Percentiles rank a stretch among this genome's conserved stretches.
Evolutionary conservation across 2,329 filamentous ascomycete species (phyloP).

Genomic region (Fusarium euwallaceae): DNA sequence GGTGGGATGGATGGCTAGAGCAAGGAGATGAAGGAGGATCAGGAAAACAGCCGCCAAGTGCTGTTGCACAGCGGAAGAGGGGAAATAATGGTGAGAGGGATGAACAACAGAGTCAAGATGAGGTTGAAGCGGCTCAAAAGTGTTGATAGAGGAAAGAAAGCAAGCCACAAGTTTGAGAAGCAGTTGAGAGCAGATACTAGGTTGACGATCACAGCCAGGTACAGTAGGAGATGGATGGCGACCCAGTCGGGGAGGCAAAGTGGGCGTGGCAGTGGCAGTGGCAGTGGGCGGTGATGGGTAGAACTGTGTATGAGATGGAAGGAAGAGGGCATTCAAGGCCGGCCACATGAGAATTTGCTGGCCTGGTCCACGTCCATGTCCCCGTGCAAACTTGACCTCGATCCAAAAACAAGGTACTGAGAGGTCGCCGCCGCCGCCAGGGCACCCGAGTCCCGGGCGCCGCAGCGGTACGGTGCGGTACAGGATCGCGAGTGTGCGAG

Average conservation of each 20-base stretch:
- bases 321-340: slow-evolving; percentile 33
- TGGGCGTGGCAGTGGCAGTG: background rate
- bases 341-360: slow-evolving; percentile 27
- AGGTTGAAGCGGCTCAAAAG: slow-evolving; percentile 14
- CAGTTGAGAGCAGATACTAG: slow-evolving; percentile 19
- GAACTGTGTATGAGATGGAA: slow-evolving; percentile 8
- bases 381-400: background rate
- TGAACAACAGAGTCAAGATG: background rate
- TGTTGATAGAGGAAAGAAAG: slow-evolving; percentile 5
- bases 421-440: slow-evolving; percentile 10
- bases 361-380: background rate
- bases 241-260: slow-evolving; percentile 24
- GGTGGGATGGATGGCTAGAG: slow-evolving; percentile 11
- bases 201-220: slow-evolving; percentile 7
- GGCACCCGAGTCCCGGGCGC: slow-evolving; percentile 36
- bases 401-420: slow-evolving; percentile 13
- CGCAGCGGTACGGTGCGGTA: slow-evolving; percentile 12
- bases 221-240: slow-evolving; percentile 19
- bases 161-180: slow-evolving; percentile 22
- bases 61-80: slow-evolving; percentile 12
- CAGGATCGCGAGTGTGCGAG: slow-evolving; percentile 22
- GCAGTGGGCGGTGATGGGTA: background rate
- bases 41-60: slow-evolving; percentile 6
- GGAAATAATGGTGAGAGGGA: background rate
- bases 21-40: slow-evolving; percentile 13